Evolutionary conservation across 73 alveolate species (phyloP).

Genomic region (Paramecium octaurelia): DNA sequence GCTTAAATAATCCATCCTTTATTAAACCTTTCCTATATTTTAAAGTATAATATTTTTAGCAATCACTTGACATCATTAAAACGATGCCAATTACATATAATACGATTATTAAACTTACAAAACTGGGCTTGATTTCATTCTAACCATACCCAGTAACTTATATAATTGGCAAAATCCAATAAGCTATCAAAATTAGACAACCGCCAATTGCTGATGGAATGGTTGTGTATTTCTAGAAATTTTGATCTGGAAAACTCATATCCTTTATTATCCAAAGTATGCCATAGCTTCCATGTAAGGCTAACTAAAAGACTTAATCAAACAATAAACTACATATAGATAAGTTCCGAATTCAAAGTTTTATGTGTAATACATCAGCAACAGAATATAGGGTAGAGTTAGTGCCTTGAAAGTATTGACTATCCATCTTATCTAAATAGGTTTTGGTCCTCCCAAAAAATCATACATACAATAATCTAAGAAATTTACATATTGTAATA

Average conservation of each 20-base stretch:
- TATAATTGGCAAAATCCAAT: conserved; percentile 67
- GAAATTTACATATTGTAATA: neutral
- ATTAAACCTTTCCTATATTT: conserved; percentile 66
- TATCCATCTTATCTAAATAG: conserved; percentile 60
- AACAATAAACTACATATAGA: conserved; percentile 50
- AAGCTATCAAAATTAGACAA: conserved; percentile 62
- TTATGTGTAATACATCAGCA: conserved; percentile 83
- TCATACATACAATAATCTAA: conserved; percentile 46
- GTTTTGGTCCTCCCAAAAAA: conserved; percentile 72
- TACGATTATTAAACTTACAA: conserved; percentile 26
- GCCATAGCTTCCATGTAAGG: conserved; percentile 96
- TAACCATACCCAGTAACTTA: conserved; percentile 64
- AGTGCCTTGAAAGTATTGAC: conserved; percentile 75
- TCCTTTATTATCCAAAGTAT: conserved; percentile 93
- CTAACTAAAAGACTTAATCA: conserved; percentile 19
- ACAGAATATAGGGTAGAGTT: conserved; percentile 52
- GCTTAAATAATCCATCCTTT: conserved; percentile 76
- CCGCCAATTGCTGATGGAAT: conserved; percentile 51
- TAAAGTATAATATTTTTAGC: neutral
- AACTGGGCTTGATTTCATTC: conserved; percentile 52
- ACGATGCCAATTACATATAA: neutral
- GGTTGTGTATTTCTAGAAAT: conserved; percentile 71
- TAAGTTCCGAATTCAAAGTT: conserved; percentile 92
- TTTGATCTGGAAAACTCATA: conserved; percentile 87
- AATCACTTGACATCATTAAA: neutral